Evolutionary conservation across 1,284 basidiomycete species (phyloP).

Genomic region (Leccinum ponderosum): DNA sequence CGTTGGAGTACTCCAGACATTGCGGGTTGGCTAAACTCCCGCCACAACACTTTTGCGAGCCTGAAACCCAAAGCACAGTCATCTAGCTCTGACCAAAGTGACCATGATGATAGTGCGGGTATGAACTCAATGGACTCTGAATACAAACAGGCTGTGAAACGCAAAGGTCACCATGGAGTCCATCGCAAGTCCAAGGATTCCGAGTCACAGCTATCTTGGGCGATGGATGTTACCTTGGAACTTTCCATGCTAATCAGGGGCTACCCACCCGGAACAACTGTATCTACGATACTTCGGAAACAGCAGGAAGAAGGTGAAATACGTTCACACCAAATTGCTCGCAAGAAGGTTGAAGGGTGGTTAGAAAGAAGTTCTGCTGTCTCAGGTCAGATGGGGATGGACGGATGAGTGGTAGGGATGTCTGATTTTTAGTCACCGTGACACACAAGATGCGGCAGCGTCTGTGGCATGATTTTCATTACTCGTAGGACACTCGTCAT

Average conservation of each 20-base stretch:
- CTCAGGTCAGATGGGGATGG: too few species aligned
- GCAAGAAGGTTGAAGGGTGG: background rate
- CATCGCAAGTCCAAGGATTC: background rate
- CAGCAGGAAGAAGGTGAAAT: background rate
- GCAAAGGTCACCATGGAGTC: background rate
- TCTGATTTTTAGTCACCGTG: too few species aligned
- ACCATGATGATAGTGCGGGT: background rate
- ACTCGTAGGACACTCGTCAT: background rate
- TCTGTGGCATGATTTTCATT: conserved; percentile 3
- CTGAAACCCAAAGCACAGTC: background rate
- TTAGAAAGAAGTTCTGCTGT: background rate
- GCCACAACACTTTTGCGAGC: background rate
- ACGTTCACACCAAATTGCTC: background rate
- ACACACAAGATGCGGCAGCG: background rate
- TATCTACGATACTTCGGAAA: background rate
- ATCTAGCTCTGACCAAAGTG: background rate
- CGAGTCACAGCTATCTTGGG: background rate
- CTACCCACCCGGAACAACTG: background rate
- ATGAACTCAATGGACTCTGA: background rate
- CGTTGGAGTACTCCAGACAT: background rate
- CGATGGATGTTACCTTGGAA: background rate
- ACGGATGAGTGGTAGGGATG: background rate
- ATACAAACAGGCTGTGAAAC: background rate
- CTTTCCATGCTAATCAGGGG: background rate
- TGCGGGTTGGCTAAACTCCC: background rate